Evolutionary conservation across 2,329 filamentous ascomycete genomes (phyloP).

Genomic region (Ophiocordyceps robertsii): DNA sequence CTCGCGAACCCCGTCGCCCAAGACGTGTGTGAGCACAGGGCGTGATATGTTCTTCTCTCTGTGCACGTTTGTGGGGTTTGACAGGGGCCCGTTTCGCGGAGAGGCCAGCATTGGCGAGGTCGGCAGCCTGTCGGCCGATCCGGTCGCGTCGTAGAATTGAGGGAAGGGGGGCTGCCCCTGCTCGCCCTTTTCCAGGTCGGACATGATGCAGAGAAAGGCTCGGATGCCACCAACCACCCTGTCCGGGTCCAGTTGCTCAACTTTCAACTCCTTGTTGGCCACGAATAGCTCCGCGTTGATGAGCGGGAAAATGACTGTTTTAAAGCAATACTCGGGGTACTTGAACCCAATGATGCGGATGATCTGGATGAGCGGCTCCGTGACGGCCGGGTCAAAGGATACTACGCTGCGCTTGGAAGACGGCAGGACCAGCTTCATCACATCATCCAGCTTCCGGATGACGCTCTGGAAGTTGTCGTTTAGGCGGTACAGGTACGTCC

Average conservation of each 20-base stretch:
- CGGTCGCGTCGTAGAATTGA: constrained; percentile 38
- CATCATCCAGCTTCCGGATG: constrained; percentile 74
- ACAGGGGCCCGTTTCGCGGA: constrained; percentile 12
- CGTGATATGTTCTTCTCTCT: constrained; percentile 54
- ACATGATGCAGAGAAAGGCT: constrained; percentile 85
- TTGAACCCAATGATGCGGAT: constrained; percentile 91
- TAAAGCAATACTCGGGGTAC: constrained; percentile 86
- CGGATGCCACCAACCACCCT: constrained; percentile 95
- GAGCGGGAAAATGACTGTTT: constrained; percentile 83
- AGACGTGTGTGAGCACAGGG: constrained; percentile 44
- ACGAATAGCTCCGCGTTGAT: constrained; percentile 86
- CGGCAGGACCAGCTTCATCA: constrained; percentile 73
- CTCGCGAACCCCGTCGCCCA: constrained; percentile 67
- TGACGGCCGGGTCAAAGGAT: constrained; percentile 70
- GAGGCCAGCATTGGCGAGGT: constrained; percentile 36
- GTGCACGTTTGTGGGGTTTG: constrained; percentile 11
- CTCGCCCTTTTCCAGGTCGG: constrained; percentile 77
- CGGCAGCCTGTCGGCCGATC: constrained; percentile 28
- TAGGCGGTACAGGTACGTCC: constrained; percentile 85
- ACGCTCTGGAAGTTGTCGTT: constrained; percentile 56
- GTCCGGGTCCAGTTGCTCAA: constrained; percentile 91
- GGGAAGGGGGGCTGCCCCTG: constrained; percentile 73
- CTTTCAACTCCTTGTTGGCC: constrained; percentile 61
- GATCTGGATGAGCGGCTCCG: constrained; percentile 83
- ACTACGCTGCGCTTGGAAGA: constrained; percentile 67